Percentiles rank a stretch among this genome's conserved stretches.
These are phyloP conservation scores for Noccaea caerulescens DNA, from an alignment of 345 rosid species.

Conservation along the genomic window DNA sequence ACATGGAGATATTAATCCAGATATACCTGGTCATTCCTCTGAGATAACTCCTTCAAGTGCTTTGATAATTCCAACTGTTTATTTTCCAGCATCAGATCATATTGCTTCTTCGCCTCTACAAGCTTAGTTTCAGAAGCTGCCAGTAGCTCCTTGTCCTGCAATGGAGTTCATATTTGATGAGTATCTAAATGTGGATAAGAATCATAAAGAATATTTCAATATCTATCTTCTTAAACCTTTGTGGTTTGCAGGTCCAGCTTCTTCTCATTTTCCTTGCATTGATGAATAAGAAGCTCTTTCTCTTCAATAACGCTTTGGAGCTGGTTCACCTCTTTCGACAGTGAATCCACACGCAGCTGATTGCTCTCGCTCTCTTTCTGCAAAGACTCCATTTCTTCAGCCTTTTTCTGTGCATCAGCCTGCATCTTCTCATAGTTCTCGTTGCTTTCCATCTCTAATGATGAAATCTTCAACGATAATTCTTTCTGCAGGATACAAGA, in stretches of 20 bases:
- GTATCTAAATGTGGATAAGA: slow-evolving; percentile 20
- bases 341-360: slow-evolving; percentile 51
- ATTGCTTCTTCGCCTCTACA: slow-evolving; percentile 67
- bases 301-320: slow-evolving; percentile 60
- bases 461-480: slow-evolving; percentile 57
- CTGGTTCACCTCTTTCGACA: slow-evolving; percentile 62
- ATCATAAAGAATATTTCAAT: slow-evolving; percentile 8
- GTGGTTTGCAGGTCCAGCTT: slow-evolving; percentile 62
- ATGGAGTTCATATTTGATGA: slow-evolving; percentile 29
- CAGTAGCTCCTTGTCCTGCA: slow-evolving; percentile 70
- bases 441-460: slow-evolving; percentile 64
- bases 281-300: slow-evolving; percentile 67
- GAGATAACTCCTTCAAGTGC: slow-evolving; percentile 91
- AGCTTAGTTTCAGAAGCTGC: slow-evolving; percentile 71
- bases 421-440: slow-evolving; percentile 55
- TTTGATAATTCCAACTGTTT: slow-evolving; percentile 81
- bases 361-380: slow-evolving; percentile 55
- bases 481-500: slow-evolving; percentile 61
- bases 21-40: slow-evolving; percentile 84
- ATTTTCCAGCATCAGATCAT: slow-evolving; percentile 78
- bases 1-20: slow-evolving; percentile 34
- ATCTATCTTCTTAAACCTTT: slow-evolving; percentile 53
- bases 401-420: slow-evolving; percentile 57
- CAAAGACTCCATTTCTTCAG: slow-evolving; percentile 54
- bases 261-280: slow-evolving; percentile 57